Evolutionary conservation across 257 asterid genomes (phyloP), one percentile per base, ranked within the genome.

Genomic region (Prunella vulgaris): DNA sequence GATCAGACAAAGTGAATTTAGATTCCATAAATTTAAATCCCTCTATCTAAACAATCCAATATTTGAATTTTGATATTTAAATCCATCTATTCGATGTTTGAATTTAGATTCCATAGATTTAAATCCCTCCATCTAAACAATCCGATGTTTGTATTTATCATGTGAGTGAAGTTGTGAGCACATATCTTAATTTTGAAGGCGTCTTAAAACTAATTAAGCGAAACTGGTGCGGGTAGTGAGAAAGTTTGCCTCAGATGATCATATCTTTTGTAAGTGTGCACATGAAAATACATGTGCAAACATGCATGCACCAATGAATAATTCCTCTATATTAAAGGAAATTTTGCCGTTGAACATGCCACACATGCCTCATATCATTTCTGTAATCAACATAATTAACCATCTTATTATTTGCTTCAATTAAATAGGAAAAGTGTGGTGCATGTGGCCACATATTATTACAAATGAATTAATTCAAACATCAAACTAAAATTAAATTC

Each of bases 201-300:
- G n/a, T n/a, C n/a, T 42, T 42, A 49, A 15, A 15, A 49, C 12
- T 17, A 15, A 49, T 7, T 49, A 49, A 20, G 57, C 57, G 24
- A 57, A 52, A 40, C 7, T 40, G 25, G 27, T 6, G 2, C 38
- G 53, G 53, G 9, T 14, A 62, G 68, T 21, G 33, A 27, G 27
- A 53, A 49, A 66, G 12, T 22, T 44, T 15, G 61, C 42, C 70
- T 27, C 24, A 42, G 20, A 53, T 56, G 42, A 35, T 22, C 9
- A 17, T 15, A 64, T 63, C 25, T 54, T 73, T 60, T 73, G 52
- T 59, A 51, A n/a, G 58, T 66, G 30, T 60, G 75, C 83, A 75
- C 78, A 79, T 79, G 83, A 57, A 64, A 25, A 35, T 58, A 59
- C 82, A 78, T 78, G 83, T 78, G 83, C 71, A 64, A 10, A 56